Evolutionary conservation across 2,329 filamentous ascomycete genomes (phyloP).

Genomic region (Epichloe uncinata): DNA sequence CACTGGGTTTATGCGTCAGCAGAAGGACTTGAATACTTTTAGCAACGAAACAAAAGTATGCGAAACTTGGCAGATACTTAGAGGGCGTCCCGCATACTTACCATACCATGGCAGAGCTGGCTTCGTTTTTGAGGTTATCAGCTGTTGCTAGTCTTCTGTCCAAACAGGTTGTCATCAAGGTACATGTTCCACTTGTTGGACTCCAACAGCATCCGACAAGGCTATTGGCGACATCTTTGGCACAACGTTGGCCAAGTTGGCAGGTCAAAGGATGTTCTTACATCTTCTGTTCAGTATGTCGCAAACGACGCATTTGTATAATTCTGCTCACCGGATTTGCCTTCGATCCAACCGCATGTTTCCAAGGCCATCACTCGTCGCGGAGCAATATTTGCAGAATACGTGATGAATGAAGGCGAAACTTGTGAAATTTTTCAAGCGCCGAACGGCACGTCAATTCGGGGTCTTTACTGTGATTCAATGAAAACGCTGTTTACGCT

Average conservation of each 20-base stretch:
- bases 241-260: constrained; percentile 10
- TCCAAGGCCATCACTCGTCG: background rate
- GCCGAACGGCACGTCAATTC: background rate
- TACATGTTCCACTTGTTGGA: constrained; percentile 3
- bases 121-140: background rate
- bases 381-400: background rate
- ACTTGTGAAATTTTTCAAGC: background rate
- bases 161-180: constrained; percentile 9
- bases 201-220: constrained; percentile 13
- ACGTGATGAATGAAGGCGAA: background rate
- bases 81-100: background rate
- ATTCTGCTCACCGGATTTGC: constrained; percentile 6
- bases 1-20: constrained; percentile 3
- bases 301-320: background rate
- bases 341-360: constrained; percentile 12
- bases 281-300: background rate
- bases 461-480: background rate
- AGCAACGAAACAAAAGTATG: background rate
- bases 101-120: constrained; percentile 5
- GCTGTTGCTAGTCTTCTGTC: constrained; percentile 1
- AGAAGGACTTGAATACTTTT: background rate
- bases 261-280: constrained; percentile 10
- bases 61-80: background rate
- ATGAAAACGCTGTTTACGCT: background rate
- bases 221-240: constrained; percentile 6